Percentiles rank a stretch among this genome's conserved stretches.
phyloP scores from a whole-genome alignment of 257 asterid species.

The Solanum chilense region DNA sequence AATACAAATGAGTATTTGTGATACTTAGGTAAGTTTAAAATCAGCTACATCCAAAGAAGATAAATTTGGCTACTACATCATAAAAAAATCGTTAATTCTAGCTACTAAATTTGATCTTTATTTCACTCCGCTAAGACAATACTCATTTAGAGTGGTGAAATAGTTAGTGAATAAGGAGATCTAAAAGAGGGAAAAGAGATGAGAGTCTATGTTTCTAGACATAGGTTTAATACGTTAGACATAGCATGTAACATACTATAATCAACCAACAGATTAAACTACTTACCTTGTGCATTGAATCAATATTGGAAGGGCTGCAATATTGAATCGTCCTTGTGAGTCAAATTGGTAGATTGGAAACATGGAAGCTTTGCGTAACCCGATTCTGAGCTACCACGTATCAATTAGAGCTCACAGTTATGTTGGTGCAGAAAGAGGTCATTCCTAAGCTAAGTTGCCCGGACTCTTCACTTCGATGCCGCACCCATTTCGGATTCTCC shows the following conservation, averaged over 20 bases:
- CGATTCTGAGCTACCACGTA: neutral
- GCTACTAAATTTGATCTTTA: neutral
- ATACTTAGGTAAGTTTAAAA: neutral
- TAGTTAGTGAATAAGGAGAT: neutral
- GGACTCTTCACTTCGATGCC: neutral
- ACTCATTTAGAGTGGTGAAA: neutral
- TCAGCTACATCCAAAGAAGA: neutral
- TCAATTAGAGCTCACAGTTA: neutral
- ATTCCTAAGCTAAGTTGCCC: neutral
- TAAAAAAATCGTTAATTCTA: neutral
- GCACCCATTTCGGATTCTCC: neutral
- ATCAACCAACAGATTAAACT: neutral
- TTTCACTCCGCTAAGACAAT: neutral
- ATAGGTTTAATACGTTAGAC: neutral
- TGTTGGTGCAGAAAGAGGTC: neutral
- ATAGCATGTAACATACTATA: neutral
- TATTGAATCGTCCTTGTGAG: neutral
- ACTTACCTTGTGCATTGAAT: neutral
- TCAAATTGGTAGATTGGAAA: neutral
- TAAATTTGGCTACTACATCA: neutral
- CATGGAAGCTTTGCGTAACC: neutral
- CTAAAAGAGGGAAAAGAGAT: neutral
- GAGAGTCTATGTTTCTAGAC: neutral
- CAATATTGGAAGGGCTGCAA: neutral
- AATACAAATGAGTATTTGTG: neutral